Base-by-base conservation (phyloP, 2,329 filamentous ascomycete species). In the Aspergillus intermedius region DNA sequence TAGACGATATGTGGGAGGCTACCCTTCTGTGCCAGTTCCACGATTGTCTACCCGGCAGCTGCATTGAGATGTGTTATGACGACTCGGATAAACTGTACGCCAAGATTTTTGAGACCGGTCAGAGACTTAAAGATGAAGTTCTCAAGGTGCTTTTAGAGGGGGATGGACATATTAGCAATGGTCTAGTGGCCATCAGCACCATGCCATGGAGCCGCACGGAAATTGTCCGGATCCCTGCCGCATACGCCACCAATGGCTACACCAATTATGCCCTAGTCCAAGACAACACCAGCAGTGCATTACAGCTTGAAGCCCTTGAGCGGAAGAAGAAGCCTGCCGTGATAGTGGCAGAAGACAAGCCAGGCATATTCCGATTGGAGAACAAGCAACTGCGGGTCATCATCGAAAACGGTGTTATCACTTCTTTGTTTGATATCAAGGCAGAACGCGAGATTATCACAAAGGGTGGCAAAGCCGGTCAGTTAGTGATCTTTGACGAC, bases 51-150 rank as follows among this genome's bases (percentile, higher is more conserved):
- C 93, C 93, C 0, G 93, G 93, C 48, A 96, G 89, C 64, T 88
- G 83, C 30, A 97, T 98, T 59, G 91, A 94, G 68, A 96, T 97
- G 90, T 95, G 90, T 68, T 97, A 97, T 61, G 88, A 95, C 66
- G 93, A 98, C 65, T 95, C 91, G 3, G 87, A 95, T 64, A 80
- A 90, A 78, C 77, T 95, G 5, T 98, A 98, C 64, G 86, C 81
- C 2, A 77, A 88, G 57, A 81, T 95, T 2, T 95, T 95, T 64
- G 74, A 83, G 55, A 89, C 81, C 1, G 91, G 88, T 5, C 74
- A 87, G 55, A 82, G 79, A 54, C 72, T 94, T 3, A 75, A 93
- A 37, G 77, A 85, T 41, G 83, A 88, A 15, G 79, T 91, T 4
- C 78, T 87, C 50, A 68, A 77, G 13, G 77, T 81, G 6, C 77